Evolutionary conservation across 345 rosid genomes (phyloP), one percentile per base, ranked within the genome.

Genomic region (Durio zibethinus): DNA sequence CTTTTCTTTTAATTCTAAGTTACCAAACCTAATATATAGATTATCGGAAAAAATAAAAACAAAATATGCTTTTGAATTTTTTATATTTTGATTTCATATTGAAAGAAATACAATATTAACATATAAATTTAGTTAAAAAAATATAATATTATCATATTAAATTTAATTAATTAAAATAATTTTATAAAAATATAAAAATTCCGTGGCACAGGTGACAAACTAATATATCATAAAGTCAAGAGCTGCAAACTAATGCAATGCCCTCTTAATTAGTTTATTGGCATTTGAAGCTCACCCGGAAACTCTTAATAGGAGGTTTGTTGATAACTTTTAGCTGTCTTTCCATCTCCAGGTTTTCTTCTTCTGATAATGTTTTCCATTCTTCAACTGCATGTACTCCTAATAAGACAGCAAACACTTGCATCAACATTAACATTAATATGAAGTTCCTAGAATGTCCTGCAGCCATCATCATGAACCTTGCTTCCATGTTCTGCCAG

Each of bases 281-380:
- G 42, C 14, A 33, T 70, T 66, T 33, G 0, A 40, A 70, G 61
- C 74, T 71, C 20, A 79, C 80, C 80, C 23, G 38, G 68, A 83
- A 83, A 75, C 86, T 83, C 68, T 78, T 83, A 64, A 78, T 72
- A 1, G 80, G 73, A 50, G 86, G 73, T 76, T 80, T 83, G 76
- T 81, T 83, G 42, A 83, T 81, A 42, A 79, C 20, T 75, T 65
- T 78, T 69, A 81, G 86, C 60, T 75, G 86, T n/a, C 62, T 72
- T 63, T 78, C 48, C 20, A 81, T 14, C 35, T 78, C 80, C 75
- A 48, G 54, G 18, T 81, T 25, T 57, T 78, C 82, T 81, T 78
- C 82, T 52, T 75, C 62, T 0, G 82, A 75, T 52, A 52, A 69
- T 47, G 53, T 63, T 29, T 59, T 8, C 66, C 36, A n/a, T 20